phyloP scores from a whole-genome alignment of 176 grass and related monocot species.

The maize (Zea mays) region DNA sequence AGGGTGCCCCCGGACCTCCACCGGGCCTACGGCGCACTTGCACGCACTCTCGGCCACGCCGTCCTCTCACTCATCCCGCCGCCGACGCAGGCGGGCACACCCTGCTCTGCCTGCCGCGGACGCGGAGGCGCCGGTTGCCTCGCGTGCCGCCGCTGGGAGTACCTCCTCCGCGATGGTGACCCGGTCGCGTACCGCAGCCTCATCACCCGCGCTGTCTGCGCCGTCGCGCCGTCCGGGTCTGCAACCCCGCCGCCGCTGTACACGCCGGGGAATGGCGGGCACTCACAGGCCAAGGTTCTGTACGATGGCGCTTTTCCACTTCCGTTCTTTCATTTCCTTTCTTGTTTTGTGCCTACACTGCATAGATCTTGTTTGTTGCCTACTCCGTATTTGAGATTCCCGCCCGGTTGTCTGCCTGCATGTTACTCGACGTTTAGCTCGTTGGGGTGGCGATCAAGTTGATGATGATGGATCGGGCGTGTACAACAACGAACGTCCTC shows the following conservation, averaged over 20 bases:
- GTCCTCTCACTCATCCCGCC: conserved; percentile 35
- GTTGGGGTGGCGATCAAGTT: conserved; percentile 26
- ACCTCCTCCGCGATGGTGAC: conserved; percentile 46
- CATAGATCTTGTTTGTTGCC: not conserved
- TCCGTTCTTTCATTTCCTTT: not conserved
- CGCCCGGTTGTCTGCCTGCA: conserved; percentile 17
- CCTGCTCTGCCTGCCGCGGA: conserved; percentile 38
- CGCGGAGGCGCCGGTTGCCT: conserved; percentile 38
- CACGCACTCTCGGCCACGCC: conserved; percentile 35
- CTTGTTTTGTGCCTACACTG: not conserved
- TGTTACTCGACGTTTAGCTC: conserved; percentile 33
- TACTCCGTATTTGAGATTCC: not conserved
- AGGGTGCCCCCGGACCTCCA: conserved; percentile 37
- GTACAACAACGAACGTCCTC: conserved; percentile 30
- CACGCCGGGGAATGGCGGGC: conserved; percentile 40
- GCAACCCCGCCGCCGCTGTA: conserved; percentile 38
- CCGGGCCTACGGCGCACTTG: conserved; percentile 21
- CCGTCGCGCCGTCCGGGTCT: not conserved
- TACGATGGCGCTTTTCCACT: not conserved
- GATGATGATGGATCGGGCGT: not conserved
- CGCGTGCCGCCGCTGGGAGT: conserved; percentile 40
- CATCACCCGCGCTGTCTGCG: conserved; percentile 51
- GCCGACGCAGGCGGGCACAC: not conserved
- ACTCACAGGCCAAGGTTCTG: conserved; percentile 44
- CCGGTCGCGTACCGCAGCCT: conserved; percentile 41